These are phyloP conservation scores for Papiliotrema nemorosa DNA, from an alignment of 1,284 basidiomycete species.

Conservation along the genomic window DNA sequence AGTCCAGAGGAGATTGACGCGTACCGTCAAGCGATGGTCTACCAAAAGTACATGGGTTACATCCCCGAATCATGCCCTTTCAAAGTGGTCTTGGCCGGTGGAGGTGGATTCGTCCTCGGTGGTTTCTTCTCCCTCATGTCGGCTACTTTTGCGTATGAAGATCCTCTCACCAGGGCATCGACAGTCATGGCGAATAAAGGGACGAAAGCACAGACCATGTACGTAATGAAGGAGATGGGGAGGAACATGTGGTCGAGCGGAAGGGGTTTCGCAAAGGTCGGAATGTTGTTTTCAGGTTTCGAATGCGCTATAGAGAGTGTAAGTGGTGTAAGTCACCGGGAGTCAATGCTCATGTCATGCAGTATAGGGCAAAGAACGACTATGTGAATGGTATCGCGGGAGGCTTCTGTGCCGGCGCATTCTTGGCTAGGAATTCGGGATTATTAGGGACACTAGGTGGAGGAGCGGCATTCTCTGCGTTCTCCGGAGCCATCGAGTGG, in stretches of 20 bases:
- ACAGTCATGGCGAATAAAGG: slow-evolving; percentile 34
- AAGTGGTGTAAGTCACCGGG: slow-evolving; percentile 49
- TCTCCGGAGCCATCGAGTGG: slow-evolving; percentile 81
- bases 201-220: slow-evolving; percentile 59
- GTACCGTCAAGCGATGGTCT: slow-evolving; percentile 67
- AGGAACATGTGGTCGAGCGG: slow-evolving; percentile 85
- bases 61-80: slow-evolving; percentile 80
- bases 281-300: slow-evolving; percentile 84
- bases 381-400: slow-evolving; percentile 67
- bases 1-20: slow-evolving; percentile 73
- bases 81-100: slow-evolving; percentile 76
- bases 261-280: slow-evolving; percentile 92
- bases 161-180: slow-evolving; percentile 73
- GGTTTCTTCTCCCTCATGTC: slow-evolving; percentile 97
- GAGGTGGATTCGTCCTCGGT: slow-evolving; percentile 80
- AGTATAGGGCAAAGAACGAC: slow-evolving; percentile 97
- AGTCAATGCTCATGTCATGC: background rate
- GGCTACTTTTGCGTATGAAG: slow-evolving; percentile 90
- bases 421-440: slow-evolving; percentile 79
- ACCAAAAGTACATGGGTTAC: slow-evolving; percentile 63
- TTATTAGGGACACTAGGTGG: slow-evolving; percentile 77
- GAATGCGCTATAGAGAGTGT: slow-evolving; percentile 96
- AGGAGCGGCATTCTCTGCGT: slow-evolving; percentile 82
- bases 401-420: slow-evolving; percentile 60
- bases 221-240: slow-evolving; percentile 93